Evolutionary conservation across 2,329 filamentous ascomycete species (phyloP).

Genomic region (Rhexocercosporidium sp.): DNA sequence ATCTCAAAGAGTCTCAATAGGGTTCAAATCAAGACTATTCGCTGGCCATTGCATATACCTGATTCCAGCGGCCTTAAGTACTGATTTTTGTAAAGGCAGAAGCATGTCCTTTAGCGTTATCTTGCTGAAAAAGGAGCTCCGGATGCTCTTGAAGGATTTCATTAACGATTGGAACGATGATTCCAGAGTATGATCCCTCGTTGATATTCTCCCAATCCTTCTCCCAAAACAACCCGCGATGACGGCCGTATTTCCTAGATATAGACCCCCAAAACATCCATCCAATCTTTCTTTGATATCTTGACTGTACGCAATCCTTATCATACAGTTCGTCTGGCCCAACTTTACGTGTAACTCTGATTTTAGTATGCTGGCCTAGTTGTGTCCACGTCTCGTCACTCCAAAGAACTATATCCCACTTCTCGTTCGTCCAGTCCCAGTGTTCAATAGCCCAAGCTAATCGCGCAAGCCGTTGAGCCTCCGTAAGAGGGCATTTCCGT

Average conservation of each 20-base stretch:
- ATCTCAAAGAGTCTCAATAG: constrained; percentile 16
- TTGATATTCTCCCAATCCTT: not conserved
- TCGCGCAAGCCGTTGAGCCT: too few relatives aligned
- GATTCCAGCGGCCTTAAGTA: constrained; percentile 3
- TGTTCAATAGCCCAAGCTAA: too few relatives aligned
- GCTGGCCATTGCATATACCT: constrained; percentile 12
- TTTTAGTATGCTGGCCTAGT: too few relatives aligned
- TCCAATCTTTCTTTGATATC: not conserved
- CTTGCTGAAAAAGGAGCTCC: not conserved
- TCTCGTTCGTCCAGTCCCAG: too few relatives aligned
- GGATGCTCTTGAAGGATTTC: not conserved
- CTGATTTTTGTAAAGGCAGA: not conserved
- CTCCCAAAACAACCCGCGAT: not conserved
- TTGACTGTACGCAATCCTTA: not conserved
- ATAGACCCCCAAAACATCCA: not conserved
- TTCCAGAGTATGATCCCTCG: not conserved
- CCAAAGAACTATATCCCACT: too few relatives aligned
- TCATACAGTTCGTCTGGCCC: too few relatives aligned
- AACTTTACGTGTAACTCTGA: too few relatives aligned
- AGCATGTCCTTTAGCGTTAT: not conserved
- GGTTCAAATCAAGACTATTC: constrained; percentile 17
- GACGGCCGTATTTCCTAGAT: constrained; percentile 1
- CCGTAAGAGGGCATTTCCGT: too few relatives aligned
- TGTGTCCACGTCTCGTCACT: too few relatives aligned
- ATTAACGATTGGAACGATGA: not conserved